Percentiles rank a stretch among this genome's conserved stretches.
Conservation (phyloP, 371 early-diverging fungal species). For the Basidiobolus meristosporus region DNA sequence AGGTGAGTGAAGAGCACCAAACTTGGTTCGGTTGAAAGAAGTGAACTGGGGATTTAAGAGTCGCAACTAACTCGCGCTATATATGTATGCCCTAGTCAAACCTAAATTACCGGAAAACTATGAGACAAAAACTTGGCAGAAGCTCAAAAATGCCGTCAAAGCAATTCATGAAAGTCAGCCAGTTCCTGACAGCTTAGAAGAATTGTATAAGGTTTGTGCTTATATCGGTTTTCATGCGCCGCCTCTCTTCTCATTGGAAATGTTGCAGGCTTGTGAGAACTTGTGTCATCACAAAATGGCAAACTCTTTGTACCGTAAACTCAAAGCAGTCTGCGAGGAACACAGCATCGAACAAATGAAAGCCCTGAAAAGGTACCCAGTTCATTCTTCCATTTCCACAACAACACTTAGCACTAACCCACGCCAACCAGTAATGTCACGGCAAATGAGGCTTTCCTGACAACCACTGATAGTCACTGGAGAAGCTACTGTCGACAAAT, state of each 20-base stretch:
- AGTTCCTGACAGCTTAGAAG: slow-evolving; percentile 52
- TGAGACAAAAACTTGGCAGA: slow-evolving; percentile 37
- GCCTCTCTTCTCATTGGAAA: background rate
- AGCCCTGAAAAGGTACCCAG: slow-evolving; percentile 6
- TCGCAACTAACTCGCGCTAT: no score
- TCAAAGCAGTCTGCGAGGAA: slow-evolving; percentile 25
- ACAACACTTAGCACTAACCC: background rate
- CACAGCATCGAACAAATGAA: slow-evolving; percentile 16
- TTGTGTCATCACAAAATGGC: slow-evolving; percentile 58
- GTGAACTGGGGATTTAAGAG: background rate
- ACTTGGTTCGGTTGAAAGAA: background rate
- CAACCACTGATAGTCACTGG: slow-evolving; percentile 34
- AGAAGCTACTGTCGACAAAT: slow-evolving; percentile 38
- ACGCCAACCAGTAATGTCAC: slow-evolving; percentile 4
- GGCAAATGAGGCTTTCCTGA: slow-evolving; percentile 16
- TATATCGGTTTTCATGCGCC: slow-evolving; percentile 1
- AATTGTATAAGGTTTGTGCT: slow-evolving; percentile 46
- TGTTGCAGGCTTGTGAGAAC: slow-evolving; percentile 38
- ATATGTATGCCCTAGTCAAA: slow-evolving; percentile 21
- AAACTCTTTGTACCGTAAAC: slow-evolving; percentile 29
- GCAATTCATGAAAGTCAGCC: slow-evolving; percentile 46
- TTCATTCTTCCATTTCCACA: background rate
- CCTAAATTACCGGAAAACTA: slow-evolving; percentile 51
- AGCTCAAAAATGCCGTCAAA: slow-evolving; percentile 42
- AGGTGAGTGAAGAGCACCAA: no score